Conservation (phyloP, 129 eudicot species). For the Tagetes patula region DNA sequence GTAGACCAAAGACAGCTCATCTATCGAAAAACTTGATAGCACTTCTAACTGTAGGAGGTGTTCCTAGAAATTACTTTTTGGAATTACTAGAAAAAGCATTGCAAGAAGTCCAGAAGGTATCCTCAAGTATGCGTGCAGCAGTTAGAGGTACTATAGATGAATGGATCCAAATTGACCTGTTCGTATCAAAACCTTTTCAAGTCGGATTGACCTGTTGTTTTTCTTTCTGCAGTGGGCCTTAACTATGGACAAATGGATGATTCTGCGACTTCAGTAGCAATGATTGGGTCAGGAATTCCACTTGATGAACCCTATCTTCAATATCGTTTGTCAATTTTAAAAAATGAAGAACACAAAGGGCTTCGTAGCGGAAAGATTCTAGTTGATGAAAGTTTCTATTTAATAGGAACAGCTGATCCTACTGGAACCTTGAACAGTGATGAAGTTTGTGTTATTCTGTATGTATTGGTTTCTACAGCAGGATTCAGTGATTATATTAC, state of each 20-base stretch:
- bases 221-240: conserved; percentile 54
- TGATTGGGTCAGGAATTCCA: conserved; percentile 62
- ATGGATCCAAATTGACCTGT: neutral
- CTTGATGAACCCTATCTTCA: conserved; percentile 42
- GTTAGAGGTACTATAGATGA: conserved; percentile 48
- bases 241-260: conserved; percentile 50
- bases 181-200: neutral
- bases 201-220: conserved; percentile 7
- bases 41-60: conserved; percentile 75
- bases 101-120: conserved; percentile 48
- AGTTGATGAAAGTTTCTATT: conserved; percentile 26
- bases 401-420: conserved; percentile 41
- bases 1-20: conserved; percentile 46
- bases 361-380: conserved; percentile 36
- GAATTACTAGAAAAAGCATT: conserved; percentile 42
- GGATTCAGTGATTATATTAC: conserved; percentile 6
- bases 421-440: conserved; percentile 34
- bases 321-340: conserved; percentile 28
- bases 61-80: conserved; percentile 53
- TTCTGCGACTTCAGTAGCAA: conserved; percentile 48
- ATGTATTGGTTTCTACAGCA: conserved; percentile 19
- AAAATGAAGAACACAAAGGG: conserved; percentile 34
- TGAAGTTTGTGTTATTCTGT: conserved; percentile 45
- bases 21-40: conserved; percentile 64
- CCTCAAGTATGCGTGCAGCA: conserved; percentile 55